Evolutionary conservation across 352 stramenopile species (phyloP).

Genomic region (Thalassiosira livingstoniorum): DNA sequence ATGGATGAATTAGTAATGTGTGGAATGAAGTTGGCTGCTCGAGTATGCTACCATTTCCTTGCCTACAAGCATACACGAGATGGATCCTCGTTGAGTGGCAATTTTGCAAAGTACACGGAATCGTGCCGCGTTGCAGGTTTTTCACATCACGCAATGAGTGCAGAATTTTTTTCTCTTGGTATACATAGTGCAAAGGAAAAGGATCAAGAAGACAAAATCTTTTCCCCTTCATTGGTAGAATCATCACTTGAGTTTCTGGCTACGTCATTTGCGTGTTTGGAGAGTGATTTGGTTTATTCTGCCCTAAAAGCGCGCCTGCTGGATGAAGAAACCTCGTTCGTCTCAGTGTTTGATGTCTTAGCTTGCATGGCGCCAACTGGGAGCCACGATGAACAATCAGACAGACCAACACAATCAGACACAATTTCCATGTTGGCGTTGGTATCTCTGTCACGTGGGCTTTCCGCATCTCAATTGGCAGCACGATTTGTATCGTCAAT

Average conservation of each 20-base stretch:
- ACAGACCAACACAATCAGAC: background rate
- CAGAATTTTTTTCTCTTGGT: too few species aligned
- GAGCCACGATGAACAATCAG: background rate
- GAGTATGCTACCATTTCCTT: constrained; percentile 25
- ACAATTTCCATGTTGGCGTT: constrained; percentile 34
- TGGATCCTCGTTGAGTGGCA: background rate
- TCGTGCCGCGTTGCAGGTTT: constrained; percentile 36
- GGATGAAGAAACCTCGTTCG: too few species aligned
- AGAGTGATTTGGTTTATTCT: constrained; percentile 60
- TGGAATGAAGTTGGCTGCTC: constrained; percentile 36
- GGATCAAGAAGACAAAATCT: constrained; percentile 16
- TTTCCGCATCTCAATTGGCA: constrained; percentile 46
- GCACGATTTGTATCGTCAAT: constrained; percentile 42
- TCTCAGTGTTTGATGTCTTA: constrained; percentile 49
- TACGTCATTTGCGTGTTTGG: constrained; percentile 61
- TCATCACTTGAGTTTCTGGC: constrained; percentile 55
- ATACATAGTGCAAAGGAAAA: background rate
- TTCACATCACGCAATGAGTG: constrained; percentile 13
- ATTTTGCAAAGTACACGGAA: background rate
- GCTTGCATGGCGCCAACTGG: constrained; percentile 24
- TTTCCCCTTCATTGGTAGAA: constrained; percentile 41
- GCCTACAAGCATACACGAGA: background rate
- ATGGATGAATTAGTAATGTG: constrained; percentile 43
- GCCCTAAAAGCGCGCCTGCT: constrained; percentile 10
- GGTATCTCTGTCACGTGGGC: constrained; percentile 53